Evolutionary conservation across 2,329 filamentous ascomycete species (phyloP).

Genomic region (Rutstroemia sp.): DNA sequence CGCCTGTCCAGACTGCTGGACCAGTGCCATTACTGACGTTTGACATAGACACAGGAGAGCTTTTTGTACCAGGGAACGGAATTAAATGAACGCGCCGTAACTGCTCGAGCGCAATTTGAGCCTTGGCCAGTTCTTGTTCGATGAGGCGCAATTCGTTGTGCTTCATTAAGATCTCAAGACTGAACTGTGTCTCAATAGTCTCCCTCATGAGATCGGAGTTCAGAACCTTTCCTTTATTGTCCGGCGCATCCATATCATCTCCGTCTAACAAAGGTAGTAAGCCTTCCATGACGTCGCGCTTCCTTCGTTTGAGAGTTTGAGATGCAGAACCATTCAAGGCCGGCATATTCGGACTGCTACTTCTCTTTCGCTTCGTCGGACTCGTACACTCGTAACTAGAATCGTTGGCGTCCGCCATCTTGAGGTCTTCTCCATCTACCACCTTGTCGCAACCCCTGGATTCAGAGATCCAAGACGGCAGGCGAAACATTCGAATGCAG

Average conservation of each 20-base stretch:
- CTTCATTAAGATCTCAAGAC: constrained; percentile 86
- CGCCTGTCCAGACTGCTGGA: constrained; percentile 56
- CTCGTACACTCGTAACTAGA: constrained; percentile 19
- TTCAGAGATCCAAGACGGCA: constrained; percentile 47
- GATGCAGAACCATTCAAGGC: constrained; percentile 11
- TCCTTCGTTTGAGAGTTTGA: constrained; percentile 28
- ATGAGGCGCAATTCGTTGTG: constrained; percentile 91
- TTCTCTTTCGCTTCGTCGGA: constrained; percentile 24
- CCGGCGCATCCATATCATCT: constrained; percentile 15
- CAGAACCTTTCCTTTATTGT: constrained; percentile 13
- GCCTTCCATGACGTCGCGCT: constrained; percentile 22
- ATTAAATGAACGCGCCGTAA: constrained; percentile 86
- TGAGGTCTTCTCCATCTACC: constrained; percentile 35
- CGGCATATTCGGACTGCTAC: constrained; percentile 8
- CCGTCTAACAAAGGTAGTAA: neutral
- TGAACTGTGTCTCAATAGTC: constrained; percentile 73
- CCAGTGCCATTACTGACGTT: constrained; percentile 70
- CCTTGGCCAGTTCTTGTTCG: constrained; percentile 93
- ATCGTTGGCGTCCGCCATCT: constrained; percentile 28
- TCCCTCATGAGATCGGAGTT: constrained; percentile 28
- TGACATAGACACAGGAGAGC: constrained; percentile 54
- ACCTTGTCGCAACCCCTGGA: constrained; percentile 48
- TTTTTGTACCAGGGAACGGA: constrained; percentile 70
- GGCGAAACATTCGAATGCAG: constrained; percentile 52
- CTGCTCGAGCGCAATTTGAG: constrained; percentile 88